These are phyloP conservation scores for Daldinia eschscholtzii DNA, from an alignment of 2,329 filamentous ascomycete species.

Conservation along the genomic window DNA sequence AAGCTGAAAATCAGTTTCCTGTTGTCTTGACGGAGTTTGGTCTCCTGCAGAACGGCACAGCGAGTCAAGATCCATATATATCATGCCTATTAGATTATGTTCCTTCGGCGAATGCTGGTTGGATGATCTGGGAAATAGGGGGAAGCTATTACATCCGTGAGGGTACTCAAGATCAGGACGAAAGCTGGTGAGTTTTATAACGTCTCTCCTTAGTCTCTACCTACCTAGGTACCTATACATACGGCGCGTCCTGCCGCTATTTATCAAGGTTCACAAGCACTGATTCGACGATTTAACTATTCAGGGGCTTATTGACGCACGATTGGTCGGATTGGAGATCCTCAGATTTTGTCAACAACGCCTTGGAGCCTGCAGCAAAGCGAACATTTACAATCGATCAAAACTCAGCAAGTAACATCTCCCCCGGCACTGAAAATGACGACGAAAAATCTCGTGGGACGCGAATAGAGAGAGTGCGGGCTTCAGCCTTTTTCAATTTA, in stretches of 20 bases:
- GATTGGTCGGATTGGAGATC: constrained; percentile 66
- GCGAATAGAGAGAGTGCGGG: not conserved
- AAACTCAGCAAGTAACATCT: constrained; percentile 21
- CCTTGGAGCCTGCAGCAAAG: constrained; percentile 43
- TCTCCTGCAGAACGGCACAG: constrained; percentile 61
- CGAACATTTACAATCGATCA: constrained; percentile 38
- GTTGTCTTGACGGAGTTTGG: constrained; percentile 67
- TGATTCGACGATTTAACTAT: not conserved
- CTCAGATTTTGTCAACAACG: constrained; percentile 55
- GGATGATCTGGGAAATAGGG: constrained; percentile 69
- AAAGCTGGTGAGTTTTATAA: constrained; percentile 58
- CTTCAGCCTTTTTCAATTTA: constrained; percentile 14
- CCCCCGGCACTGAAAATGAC: constrained; percentile 13
- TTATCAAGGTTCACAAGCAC: not conserved
- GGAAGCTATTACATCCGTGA: constrained; percentile 69
- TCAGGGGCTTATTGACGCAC: constrained; percentile 63
- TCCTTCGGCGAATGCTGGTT: constrained; percentile 61
- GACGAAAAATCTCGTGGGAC: constrained; percentile 20
- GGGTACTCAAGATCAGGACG: constrained; percentile 66
- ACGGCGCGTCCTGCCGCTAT: not conserved
- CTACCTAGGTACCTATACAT: no score
- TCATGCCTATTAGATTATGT: constrained; percentile 65
- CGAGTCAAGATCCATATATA: constrained; percentile 62
- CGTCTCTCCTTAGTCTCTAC: not conserved
- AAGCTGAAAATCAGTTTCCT: constrained; percentile 58